Base-by-base conservation (phyloP, 2,329 filamentous ascomycete genomes). In the Macroventuria anomochaeta region DNA sequence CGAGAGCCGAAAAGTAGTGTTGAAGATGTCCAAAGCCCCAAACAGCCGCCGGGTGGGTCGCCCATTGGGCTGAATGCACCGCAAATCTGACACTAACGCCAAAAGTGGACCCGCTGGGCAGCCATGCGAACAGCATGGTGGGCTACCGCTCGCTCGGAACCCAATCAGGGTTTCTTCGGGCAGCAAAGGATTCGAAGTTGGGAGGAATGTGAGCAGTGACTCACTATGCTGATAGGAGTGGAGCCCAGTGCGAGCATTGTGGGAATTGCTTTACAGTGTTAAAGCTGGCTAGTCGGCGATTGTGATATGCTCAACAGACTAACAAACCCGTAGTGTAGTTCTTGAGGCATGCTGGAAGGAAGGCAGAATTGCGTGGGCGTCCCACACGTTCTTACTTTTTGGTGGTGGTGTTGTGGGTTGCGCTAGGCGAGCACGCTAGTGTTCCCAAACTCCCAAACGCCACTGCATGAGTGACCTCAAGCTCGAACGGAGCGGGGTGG, bases 81-180 rank as follows among this genome's bases (percentile, higher is more conserved):
- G 53, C 38, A 51, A 53, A 56, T 56, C 42, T 50, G 41, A 59
- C 55, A 42, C 53, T 57, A 58, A 51, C 46, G 59, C 61, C 52
- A 57, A 36, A 63, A 43, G 64, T 67, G 64, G 64, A 59, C 47
- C 63, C 54, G 56, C 64, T 66, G 58, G 64, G 64, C 64, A 66
- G 62, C 59, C 46, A 62, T 63, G 63, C 65, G 62, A 49, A 53
- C 62, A 61, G 55, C 60, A 58, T 55, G 48, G 43, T 40, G 39
- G 46, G 5, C 34, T 47, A 53, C 59, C 59, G 36, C 46, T 48
- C 48, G 46, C 28, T 44, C 38, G 64, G 63, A 63, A 64, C 62
- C 64, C 64, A 66, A 67, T 61, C 51, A 64, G 49, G 55, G 41
- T 34, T 26, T 13, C 34, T 57, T 67, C 59, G 63, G 64, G 64